These are phyloP conservation scores for Ophiostoma montium DNA, from an alignment of 2,329 filamentous ascomycete species.

Conservation along the genomic window DNA sequence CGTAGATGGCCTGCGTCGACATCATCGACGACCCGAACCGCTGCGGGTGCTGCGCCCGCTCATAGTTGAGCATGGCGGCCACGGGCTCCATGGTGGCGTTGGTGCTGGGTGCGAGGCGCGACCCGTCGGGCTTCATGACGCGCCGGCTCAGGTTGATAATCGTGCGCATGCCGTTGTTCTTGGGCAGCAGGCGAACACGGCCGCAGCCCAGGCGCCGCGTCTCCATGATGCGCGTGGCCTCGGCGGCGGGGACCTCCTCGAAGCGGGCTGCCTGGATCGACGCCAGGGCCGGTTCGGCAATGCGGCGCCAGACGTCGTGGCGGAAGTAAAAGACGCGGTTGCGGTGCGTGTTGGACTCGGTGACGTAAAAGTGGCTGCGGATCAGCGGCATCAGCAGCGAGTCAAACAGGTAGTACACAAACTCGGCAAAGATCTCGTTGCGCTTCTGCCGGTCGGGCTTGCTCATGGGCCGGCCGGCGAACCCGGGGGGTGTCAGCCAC, in stretches of 20 bases:
- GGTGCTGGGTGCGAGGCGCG: slow-evolving; percentile 23
- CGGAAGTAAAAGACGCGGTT: slow-evolving; percentile 86
- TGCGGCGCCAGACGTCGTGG: slow-evolving; percentile 74
- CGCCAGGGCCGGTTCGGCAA: slow-evolving; percentile 60
- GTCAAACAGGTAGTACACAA: slow-evolving; percentile 87
- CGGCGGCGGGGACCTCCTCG: slow-evolving; percentile 52
- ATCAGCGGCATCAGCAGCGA: slow-evolving; percentile 80
- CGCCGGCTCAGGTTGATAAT: slow-evolving; percentile 76
- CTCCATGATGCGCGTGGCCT: slow-evolving; percentile 43
- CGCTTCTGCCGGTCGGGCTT: slow-evolving; percentile 62
- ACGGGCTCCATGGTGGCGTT: slow-evolving; percentile 49
- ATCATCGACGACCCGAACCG: slow-evolving; percentile 68
- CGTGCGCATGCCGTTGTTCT: slow-evolving; percentile 59
- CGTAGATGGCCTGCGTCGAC: slow-evolving; percentile 68
- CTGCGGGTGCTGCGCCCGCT: slow-evolving; percentile 45
- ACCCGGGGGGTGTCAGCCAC: slow-evolving; percentile 54
- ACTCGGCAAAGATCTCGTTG: slow-evolving; percentile 64
- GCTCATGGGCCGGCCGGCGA: slow-evolving; percentile 42
- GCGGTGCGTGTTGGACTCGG: slow-evolving; percentile 69
- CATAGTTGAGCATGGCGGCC: slow-evolving; percentile 62
- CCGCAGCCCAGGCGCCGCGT: slow-evolving; percentile 59
- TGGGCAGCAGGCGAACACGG: slow-evolving; percentile 69
- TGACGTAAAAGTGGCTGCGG: slow-evolving; percentile 82
- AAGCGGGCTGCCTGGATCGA: slow-evolving; percentile 60
- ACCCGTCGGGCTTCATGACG: slow-evolving; percentile 27